Percentiles rank a stretch among this genome's conserved stretches.
These are phyloP conservation scores for Gremmenia infestans DNA, from an alignment of 2,329 filamentous ascomycete genomes.

Conservation along the genomic window DNA sequence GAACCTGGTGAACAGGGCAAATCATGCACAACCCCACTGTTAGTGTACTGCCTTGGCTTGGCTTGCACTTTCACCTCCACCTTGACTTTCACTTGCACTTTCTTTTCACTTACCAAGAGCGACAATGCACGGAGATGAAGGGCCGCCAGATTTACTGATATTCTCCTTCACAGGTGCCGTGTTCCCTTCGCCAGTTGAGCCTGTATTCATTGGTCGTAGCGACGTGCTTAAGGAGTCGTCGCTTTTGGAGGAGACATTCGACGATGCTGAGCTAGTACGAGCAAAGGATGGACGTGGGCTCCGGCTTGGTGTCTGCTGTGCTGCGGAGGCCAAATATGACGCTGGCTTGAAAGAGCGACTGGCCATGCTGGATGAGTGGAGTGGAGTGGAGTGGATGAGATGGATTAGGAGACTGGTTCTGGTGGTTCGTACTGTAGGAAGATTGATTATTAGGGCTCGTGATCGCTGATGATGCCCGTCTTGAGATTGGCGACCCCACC, in stretches of 20 bases:
- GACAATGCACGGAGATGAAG: constrained; percentile 5
- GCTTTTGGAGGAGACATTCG: constrained; percentile 11
- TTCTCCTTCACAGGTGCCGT: constrained; percentile 5
- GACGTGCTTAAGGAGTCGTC: constrained; percentile 19
- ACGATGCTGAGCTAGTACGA: constrained; percentile 39
- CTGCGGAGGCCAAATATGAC: constrained; percentile 31
- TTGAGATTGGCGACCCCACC: background rate
- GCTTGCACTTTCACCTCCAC: constrained; percentile 2
- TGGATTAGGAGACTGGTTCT: background rate
- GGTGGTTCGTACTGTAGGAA: background rate
- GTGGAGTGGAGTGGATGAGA: background rate
- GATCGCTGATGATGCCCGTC: background rate
- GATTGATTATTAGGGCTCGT: background rate
- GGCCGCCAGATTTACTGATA: constrained; percentile 2
- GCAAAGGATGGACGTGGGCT: constrained; percentile 41
- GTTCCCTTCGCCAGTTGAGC: background rate
- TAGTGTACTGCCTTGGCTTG: too few relatives aligned
- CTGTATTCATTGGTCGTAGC: constrained; percentile 8
- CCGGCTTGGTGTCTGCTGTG: constrained; percentile 34
- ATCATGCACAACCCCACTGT: constrained; percentile 2
- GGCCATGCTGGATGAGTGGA: constrained; percentile 35
- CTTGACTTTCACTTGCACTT: background rate
- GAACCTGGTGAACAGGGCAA: background rate
- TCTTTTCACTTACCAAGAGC: constrained; percentile 16
- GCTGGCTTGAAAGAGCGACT: constrained; percentile 46